Conservation (phyloP, 2,329 filamentous ascomycete genomes). For the Harringtonia aguacate region DNA sequence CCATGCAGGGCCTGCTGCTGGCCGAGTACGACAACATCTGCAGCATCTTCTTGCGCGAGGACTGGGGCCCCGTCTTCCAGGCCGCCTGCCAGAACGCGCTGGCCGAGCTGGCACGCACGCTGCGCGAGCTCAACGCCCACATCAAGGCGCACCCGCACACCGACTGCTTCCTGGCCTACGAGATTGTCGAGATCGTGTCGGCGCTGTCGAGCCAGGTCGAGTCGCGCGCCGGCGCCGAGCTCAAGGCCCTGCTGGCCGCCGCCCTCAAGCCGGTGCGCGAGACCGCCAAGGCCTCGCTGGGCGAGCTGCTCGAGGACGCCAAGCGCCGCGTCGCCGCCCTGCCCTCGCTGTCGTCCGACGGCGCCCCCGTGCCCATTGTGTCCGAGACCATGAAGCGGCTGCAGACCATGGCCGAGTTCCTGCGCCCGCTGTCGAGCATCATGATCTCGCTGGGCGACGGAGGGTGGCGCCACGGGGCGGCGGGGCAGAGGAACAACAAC, state of each 20-base stretch:
- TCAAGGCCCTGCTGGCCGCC: constrained; percentile 74
- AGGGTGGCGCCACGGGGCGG: constrained; percentile 60
- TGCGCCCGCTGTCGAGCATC: constrained; percentile 77
- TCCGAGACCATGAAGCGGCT: constrained; percentile 78
- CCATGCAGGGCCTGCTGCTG: constrained; percentile 76
- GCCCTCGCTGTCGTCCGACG: constrained; percentile 64
- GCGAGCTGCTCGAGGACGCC: constrained; percentile 75
- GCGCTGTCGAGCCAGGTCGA: constrained; percentile 71
- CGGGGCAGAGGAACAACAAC: constrained; percentile 21
- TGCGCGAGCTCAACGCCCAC: constrained; percentile 81
- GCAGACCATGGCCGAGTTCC: constrained; percentile 77
- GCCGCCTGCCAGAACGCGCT: constrained; percentile 69
- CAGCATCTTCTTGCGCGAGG: constrained; percentile 73
- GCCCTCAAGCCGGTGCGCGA: constrained; percentile 83
- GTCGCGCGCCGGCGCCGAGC: constrained; percentile 62
- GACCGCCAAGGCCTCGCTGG: constrained; percentile 78
- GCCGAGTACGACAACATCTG: constrained; percentile 89
- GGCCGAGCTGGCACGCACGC: constrained; percentile 71
- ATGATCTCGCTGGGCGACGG: constrained; percentile 88
- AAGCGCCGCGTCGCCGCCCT: constrained; percentile 57
- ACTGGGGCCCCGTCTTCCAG: constrained; percentile 72
- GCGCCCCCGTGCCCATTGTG: constrained; percentile 66
- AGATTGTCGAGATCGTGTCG: constrained; percentile 85
- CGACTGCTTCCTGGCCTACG: constrained; percentile 91
- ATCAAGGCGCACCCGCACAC: constrained; percentile 78